Conservation (phyloP, 2,329 filamentous ascomycete species). For the Arthrobotrys pseudoclavata region DNA sequence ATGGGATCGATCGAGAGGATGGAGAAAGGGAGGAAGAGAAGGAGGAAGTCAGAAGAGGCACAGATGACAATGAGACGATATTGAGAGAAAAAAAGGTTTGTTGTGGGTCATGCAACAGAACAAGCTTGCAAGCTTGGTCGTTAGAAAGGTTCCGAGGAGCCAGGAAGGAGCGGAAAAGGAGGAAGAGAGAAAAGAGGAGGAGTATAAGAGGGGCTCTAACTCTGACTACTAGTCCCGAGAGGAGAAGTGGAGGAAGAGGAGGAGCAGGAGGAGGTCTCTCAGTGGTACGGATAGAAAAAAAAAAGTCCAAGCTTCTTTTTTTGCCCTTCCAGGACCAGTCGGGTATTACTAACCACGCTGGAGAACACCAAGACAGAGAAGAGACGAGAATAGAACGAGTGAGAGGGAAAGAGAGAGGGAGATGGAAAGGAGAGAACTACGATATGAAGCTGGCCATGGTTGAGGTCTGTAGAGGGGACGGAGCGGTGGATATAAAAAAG, state of each 20-base stretch:
- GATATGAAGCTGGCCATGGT: constrained; percentile 54
- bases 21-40: background rate
- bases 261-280: constrained; percentile 15
- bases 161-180: constrained; percentile 1
- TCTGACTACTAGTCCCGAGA: constrained; percentile 17
- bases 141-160: constrained; percentile 10
- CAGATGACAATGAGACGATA: constrained; percentile 31
- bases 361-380: constrained; percentile 15
- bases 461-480: constrained; percentile 12
- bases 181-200: constrained; percentile 3
- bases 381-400: constrained; percentile 33
- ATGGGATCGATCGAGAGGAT: constrained; percentile 4
- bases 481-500: constrained; percentile 38
- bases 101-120: constrained; percentile 43
- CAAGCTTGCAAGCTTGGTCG: constrained; percentile 17
- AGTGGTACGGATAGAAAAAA: constrained; percentile 47
- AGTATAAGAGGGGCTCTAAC: constrained; percentile 28
- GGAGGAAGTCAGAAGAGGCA: constrained; percentile 10
- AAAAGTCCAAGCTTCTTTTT: constrained; percentile 54
- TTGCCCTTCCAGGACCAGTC: constrained; percentile 27
- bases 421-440: constrained; percentile 25
- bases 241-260: background rate
- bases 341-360: constrained; percentile 33
- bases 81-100: constrained; percentile 33
- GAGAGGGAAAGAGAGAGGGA: constrained; percentile 1